These are phyloP conservation scores for Phlebiopsis flavidoalba DNA, from an alignment of 768 basidiomycete genomes.

Conservation along the genomic window DNA sequence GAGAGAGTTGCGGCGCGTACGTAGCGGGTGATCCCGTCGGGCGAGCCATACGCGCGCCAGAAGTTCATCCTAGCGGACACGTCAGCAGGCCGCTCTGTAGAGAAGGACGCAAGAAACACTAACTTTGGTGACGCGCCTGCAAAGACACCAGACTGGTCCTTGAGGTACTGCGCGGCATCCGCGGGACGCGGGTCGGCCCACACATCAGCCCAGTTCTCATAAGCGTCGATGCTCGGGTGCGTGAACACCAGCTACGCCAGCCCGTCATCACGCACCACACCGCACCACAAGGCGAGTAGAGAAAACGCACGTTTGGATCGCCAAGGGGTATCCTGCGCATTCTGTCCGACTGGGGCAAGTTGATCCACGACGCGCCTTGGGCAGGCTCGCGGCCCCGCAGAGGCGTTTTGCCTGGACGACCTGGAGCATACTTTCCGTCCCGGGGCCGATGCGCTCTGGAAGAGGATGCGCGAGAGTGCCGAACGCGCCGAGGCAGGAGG, in stretches of 20 bases:
- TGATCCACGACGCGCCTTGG: constrained; percentile 45
- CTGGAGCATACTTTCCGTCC: constrained; percentile 50
- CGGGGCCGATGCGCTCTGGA: constrained; percentile 58
- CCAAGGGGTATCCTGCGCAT: constrained; percentile 59
- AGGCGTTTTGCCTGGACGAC: constrained; percentile 42
- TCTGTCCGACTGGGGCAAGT: constrained; percentile 55
- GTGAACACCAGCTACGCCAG: constrained; percentile 49
- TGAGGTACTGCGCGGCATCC: constrained; percentile 51
- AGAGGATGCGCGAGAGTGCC: constrained; percentile 53
- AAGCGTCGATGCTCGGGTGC: constrained; percentile 55
- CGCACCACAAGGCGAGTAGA: background rate
- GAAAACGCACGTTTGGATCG: constrained; percentile 52
- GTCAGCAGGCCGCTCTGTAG: background rate
- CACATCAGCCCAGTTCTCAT: constrained; percentile 61
- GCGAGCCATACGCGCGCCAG: constrained; percentile 48
- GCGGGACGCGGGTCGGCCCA: constrained; percentile 50
- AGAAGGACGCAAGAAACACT: constrained; percentile 3
- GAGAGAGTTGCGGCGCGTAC: constrained; percentile 26
- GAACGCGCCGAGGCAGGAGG: constrained; percentile 51
- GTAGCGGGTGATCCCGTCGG: constrained; percentile 44
- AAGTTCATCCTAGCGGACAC: constrained; percentile 45
- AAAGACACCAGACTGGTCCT: constrained; percentile 48
- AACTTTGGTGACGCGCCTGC: constrained; percentile 52
- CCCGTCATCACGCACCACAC: background rate
- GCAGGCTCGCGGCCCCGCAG: constrained; percentile 39